A percentile compares a stretch with the other conserved stretches of the same genome.
These are phyloP conservation scores for Hymenoscyphus repandus DNA, from an alignment of 2,329 filamentous ascomycete species.

Conservation along the genomic window DNA sequence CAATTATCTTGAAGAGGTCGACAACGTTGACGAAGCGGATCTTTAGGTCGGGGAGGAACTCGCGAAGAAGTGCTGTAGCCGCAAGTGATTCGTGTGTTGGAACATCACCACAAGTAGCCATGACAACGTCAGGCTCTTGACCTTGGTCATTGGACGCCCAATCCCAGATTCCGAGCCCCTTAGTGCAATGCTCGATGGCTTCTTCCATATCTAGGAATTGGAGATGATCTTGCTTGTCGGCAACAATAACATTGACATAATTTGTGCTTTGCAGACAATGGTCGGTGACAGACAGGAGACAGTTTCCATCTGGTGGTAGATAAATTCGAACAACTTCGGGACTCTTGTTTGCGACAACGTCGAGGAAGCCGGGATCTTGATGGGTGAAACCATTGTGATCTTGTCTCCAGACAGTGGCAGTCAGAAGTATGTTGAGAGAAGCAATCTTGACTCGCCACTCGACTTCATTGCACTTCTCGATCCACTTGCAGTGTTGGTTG, in stretches of 20 bases:
- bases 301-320: constrained; percentile 75
- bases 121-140: constrained; percentile 66
- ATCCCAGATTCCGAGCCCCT: constrained; percentile 73
- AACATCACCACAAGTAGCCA: constrained; percentile 72
- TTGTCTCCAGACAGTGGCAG: constrained; percentile 74
- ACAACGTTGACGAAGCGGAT: constrained; percentile 77
- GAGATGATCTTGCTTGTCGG: constrained; percentile 74
- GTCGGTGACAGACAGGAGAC: constrained; percentile 68
- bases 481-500: constrained; percentile 75
- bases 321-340: constrained; percentile 78
- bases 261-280: constrained; percentile 69
- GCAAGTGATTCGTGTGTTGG: constrained; percentile 70
- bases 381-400: constrained; percentile 83
- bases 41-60: constrained; percentile 66
- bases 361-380: constrained; percentile 75
- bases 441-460: constrained; percentile 70
- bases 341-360: constrained; percentile 74
- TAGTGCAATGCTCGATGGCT: constrained; percentile 70
- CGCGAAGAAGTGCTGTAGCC: constrained; percentile 67
- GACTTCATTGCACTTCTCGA: constrained; percentile 75
- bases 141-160: constrained; percentile 68
- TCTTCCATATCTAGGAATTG: constrained; percentile 71
- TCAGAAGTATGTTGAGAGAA: constrained; percentile 75
- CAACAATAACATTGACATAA: constrained; percentile 77
- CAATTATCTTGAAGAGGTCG: constrained; percentile 75